Percentiles rank a stretch among this genome's conserved stretches.
Evolutionary conservation across 805 yeast genomes (phyloP).

Genomic region (Pichia cephalocereana): DNA sequence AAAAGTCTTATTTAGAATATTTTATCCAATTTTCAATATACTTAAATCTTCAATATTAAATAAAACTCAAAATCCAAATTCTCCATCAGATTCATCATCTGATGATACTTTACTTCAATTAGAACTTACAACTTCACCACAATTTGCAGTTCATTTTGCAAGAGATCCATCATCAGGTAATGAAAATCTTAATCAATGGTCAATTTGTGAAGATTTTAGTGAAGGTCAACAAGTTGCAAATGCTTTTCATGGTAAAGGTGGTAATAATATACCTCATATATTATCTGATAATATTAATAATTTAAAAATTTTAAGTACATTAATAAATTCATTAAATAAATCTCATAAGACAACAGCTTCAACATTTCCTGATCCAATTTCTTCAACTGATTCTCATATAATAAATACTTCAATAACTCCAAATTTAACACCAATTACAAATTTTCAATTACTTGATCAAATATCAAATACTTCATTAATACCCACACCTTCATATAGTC

Average conservation of each 20-base stretch:
- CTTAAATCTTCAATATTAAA: conserved; percentile 47
- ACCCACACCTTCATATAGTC: too few species aligned
- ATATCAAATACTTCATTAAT: too few species aligned
- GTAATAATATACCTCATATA: conserved; percentile 59
- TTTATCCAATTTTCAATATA: conserved; percentile 57
- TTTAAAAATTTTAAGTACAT: conserved; percentile 26
- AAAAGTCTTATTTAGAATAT: conserved; percentile 62
- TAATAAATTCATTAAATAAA: conserved; percentile 23
- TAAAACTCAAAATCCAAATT: conserved; percentile 19
- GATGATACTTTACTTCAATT: conserved; percentile 26
- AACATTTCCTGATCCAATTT: conserved; percentile 20
- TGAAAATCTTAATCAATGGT: conserved; percentile 57
- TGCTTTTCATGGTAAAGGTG: conserved; percentile 51
- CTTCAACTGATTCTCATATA: conserved; percentile 1
- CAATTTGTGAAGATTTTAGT: conserved; percentile 74
- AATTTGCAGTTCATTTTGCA: conserved; percentile 68
- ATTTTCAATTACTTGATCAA: too few species aligned
- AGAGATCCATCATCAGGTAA: conserved; percentile 37
- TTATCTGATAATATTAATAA: conserved; percentile 42
- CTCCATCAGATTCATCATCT: neutral
- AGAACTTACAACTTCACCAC: conserved; percentile 46
- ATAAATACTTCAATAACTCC: neutral
- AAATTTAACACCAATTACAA: too few species aligned
- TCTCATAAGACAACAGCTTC: conserved; percentile 17
- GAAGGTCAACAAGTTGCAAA: conserved; percentile 74